These are phyloP conservation scores for Spongospora subterranea DNA, from an alignment of 208 protist species.

Conservation along the genomic window DNA sequence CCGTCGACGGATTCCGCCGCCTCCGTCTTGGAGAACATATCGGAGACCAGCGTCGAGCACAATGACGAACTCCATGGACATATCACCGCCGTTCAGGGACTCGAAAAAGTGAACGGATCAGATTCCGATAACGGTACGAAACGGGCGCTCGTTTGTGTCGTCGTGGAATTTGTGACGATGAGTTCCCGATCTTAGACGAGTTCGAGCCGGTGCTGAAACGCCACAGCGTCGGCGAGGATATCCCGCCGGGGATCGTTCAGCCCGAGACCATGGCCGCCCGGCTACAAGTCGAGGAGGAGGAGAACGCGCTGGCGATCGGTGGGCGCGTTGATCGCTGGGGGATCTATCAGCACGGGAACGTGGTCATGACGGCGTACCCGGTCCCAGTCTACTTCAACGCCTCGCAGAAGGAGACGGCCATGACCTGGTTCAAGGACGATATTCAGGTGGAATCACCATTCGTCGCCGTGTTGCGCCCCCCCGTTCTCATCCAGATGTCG, in stretches of 20 bases:
- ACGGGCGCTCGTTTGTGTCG: too few species aligned
- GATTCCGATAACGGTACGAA: background rate
- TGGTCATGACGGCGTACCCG: background rate
- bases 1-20: too few species aligned
- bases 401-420: background rate
- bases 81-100: background rate
- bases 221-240: background rate
- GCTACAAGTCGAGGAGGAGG: slow-evolving; percentile 1
- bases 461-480: background rate
- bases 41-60: background rate
- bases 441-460: slow-evolving; percentile 3
- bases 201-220: background rate
- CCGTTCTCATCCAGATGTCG: background rate
- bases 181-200: too few species aligned
- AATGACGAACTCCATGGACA: background rate
- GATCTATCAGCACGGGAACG: background rate
- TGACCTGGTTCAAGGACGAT: background rate
- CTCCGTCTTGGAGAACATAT: too few species aligned
- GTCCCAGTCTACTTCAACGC: slow-evolving; percentile 50
- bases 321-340: background rate
- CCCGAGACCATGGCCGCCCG: background rate
- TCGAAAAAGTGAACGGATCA: background rate
- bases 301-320: slow-evolving; percentile 38
- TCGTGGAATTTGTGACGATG: too few species aligned
- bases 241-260: background rate